Percentiles rank a stretch among this genome's conserved stretches.
Conservation (phyloP, 345 rosid genomes). For the Corchorus capsularis region DNA sequence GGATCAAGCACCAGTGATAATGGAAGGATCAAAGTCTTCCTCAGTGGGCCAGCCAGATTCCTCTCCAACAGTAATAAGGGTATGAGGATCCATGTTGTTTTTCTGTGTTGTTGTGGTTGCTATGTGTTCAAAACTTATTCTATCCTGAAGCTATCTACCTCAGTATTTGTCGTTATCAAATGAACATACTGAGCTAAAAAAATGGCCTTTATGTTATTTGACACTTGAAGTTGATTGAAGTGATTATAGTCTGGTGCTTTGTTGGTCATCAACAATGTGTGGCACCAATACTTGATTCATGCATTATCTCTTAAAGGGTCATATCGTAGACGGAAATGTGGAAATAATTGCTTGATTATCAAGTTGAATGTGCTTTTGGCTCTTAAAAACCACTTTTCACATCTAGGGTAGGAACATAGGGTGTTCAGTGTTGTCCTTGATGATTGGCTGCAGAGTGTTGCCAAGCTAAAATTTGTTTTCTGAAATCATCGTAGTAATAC, state of each 20-base stretch:
- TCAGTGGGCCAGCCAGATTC: slow-evolving; percentile 86
- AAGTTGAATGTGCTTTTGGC: no score
- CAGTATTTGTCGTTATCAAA: neutral
- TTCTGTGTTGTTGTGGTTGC: neutral
- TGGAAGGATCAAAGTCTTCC: slow-evolving; percentile 89
- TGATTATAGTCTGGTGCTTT: slow-evolving; percentile 1
- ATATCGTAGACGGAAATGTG: neutral
- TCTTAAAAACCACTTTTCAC: no score
- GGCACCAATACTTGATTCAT: neutral
- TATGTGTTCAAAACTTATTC: neutral
- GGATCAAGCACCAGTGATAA: slow-evolving; percentile 66
- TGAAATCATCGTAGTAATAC: neutral
- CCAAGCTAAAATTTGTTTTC: neutral
- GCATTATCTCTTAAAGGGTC: neutral
- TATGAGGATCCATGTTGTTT: slow-evolving; percentile 27
- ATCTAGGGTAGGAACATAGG: neutral
- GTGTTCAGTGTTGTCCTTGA: neutral
- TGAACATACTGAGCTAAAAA: neutral
- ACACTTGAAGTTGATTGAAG: neutral
- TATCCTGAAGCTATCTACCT: neutral
- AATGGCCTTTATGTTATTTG: neutral
- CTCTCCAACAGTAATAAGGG: slow-evolving; percentile 56
- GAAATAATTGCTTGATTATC: neutral
- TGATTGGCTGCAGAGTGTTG: neutral
- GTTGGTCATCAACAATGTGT: neutral